Base-by-base conservation (phyloP, 2,329 filamentous ascomycete genomes). In the Chaetomiaceae sp. region DNA sequence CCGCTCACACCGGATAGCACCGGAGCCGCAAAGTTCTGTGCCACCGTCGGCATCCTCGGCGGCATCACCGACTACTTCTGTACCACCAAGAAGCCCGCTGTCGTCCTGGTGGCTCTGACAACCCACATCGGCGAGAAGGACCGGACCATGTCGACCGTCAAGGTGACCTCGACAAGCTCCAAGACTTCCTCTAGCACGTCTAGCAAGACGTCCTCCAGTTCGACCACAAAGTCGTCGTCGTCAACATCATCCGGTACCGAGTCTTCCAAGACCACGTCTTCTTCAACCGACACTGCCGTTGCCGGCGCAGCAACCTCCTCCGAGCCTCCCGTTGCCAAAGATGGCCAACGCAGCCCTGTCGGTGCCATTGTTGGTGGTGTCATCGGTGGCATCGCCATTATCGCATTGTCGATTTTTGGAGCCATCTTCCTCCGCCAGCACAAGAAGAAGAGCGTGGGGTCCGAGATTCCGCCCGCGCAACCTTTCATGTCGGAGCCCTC, bases 41-140 rank as follows among this genome's bases (percentile, higher is more conserved):
- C 72, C 50, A 77, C 73, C 3, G 63, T 74, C 23, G 66, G 66
- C 1, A 75, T 74, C 57, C 60, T 65, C 3, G 65, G 63, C 16
- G 66, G 67, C 14, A 65, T 76, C 42, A 62, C 62, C 20, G 74
- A 76, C 56, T 77, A 69, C 56, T 74, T 67, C 61, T 78, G 75
- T 60, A 66, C 66, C 51, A 60, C 62, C 9, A 47, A 62, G 19
- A 60, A 56, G 43, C 59, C 66, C 38, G 67, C 66, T 3, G 67
- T 63, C 4, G 55, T 63, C 4, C 67, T 72, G 44, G 55, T 61
- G 23, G 66, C 71, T 2, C 59, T 61, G 20, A 77, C 74, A 2
- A 73, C 73, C 5, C 74, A 67, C 48, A 55, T 37, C 9, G 73
- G 71, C 30, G 62, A 75, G 56, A 63, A 63, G 37, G 58, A 61